Percentiles rank a stretch among this genome's conserved stretches.
Evolutionary conservation across 306 rosid genomes (phyloP).

Genomic region (Luffa acutangula): DNA sequence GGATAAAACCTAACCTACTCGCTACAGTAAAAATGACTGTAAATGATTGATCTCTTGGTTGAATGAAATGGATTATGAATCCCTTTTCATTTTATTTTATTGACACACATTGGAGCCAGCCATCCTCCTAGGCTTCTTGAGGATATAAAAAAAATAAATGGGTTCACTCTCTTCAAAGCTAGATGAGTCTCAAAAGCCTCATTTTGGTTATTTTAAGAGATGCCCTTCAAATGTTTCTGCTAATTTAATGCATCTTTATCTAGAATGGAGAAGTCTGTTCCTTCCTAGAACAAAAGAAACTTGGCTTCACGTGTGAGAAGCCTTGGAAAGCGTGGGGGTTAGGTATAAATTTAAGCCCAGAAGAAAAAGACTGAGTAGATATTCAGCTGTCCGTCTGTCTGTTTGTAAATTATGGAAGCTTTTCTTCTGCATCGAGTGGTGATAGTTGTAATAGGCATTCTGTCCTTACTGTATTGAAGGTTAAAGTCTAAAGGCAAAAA

Average conservation of each 20-base stretch:
- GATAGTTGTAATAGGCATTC: background rate
- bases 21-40: background rate
- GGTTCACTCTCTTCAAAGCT: background rate
- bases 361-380: background rate
- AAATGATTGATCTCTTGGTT: background rate
- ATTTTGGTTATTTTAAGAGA: background rate
- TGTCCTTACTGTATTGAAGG: background rate
- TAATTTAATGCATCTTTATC: background rate
- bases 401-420: background rate
- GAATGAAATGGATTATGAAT: background rate
- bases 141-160: background rate
- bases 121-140: background rate
- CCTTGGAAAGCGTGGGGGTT: constrained; percentile 12
- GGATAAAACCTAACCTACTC: background rate
- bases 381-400: background rate
- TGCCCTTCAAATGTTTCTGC: background rate
- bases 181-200: constrained; percentile 1
- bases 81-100: background rate
- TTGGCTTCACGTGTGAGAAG: constrained; percentile 20
- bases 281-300: constrained; percentile 5
- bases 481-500: background rate
- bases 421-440: background rate
- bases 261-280: background rate
- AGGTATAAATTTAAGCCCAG: constrained; percentile 10
- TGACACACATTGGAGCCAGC: background rate